Conservation (phyloP, 2,329 filamentous ascomycete genomes). For the Ceratocystis ficicola region DNA sequence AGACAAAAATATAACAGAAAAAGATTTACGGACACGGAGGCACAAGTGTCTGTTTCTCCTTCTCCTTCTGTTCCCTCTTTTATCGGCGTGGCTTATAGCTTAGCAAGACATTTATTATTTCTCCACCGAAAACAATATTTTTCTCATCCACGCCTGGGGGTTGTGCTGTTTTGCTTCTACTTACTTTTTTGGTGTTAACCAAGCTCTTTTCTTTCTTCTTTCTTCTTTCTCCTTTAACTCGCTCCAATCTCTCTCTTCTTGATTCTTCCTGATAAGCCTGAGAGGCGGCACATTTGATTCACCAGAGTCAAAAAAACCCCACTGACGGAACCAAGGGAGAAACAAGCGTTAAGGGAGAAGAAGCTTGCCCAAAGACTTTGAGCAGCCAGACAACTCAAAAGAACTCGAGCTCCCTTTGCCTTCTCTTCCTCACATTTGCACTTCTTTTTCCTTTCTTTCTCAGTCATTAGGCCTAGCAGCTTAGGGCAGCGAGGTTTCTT, state of each 20-base stretch:
- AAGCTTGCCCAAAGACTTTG: neutral
- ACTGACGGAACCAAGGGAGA: slow-evolving; percentile 11
- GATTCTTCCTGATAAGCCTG: slow-evolving; percentile 3
- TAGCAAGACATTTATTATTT: slow-evolving; percentile 9
- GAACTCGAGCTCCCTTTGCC: slow-evolving; percentile 10
- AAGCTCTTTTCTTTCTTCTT: neutral
- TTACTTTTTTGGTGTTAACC: neutral
- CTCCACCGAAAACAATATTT: slow-evolving; percentile 1
- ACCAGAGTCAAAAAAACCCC: neutral
- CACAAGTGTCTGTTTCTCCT: slow-evolving; percentile 3
- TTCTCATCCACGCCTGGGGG: neutral
- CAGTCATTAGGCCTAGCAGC: neutral
- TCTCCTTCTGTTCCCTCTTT: neutral
- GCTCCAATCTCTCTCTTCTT: slow-evolving; percentile 1
- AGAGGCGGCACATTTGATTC: slow-evolving; percentile 14
- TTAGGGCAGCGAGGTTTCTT: slow-evolving; percentile 5
- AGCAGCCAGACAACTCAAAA: slow-evolving; percentile 14
- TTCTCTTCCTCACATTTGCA: slow-evolving; percentile 8
- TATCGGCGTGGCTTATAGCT: slow-evolving; percentile 7
- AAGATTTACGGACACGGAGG: neutral
- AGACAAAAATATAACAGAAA: neutral
- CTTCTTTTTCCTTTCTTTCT: slow-evolving; percentile 11
- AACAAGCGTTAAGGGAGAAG: slow-evolving; percentile 11
- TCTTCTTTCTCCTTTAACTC: neutral
- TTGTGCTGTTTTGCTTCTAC: neutral